Evolutionary conservation across 2,329 filamentous ascomycete species (phyloP).

Genomic region (Colletotrichum eleusines): DNA sequence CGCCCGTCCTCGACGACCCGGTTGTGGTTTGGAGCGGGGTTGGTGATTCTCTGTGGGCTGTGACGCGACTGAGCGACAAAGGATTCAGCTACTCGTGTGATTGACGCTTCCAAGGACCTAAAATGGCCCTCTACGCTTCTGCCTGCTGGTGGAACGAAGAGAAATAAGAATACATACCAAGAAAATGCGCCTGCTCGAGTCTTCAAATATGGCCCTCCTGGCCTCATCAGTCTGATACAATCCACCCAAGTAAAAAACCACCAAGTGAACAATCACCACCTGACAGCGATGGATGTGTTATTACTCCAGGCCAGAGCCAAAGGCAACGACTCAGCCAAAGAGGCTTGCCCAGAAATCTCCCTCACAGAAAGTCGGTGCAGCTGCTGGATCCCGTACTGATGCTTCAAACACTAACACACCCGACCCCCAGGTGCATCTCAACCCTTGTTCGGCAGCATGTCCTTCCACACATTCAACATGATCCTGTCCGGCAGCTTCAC

Average conservation of each 20-base stretch:
- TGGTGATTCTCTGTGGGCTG: not conserved
- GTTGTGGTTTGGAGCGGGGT: not conserved
- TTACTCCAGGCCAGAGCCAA: slow-evolving; percentile 3
- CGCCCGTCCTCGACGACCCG: no score
- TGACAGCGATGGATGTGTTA: not conserved
- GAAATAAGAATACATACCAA: not conserved
- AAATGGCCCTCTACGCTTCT: not conserved
- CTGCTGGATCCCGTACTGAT: not conserved
- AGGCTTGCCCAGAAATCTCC: slow-evolving; percentile 28
- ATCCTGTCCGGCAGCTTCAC: slow-evolving; percentile 53
- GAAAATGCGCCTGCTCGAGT: no score
- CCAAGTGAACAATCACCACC: not conserved
- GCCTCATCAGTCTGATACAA: not conserved
- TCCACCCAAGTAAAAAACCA: no score
- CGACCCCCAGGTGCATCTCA: slow-evolving; percentile 7
- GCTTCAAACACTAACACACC: not conserved
- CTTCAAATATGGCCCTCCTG: not conserved
- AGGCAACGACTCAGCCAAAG: not conserved
- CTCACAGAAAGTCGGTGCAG: slow-evolving; percentile 17
- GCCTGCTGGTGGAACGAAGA: not conserved
- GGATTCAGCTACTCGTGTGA: not conserved
- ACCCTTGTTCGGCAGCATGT: slow-evolving; percentile 26
- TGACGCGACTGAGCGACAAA: not conserved
- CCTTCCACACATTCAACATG: slow-evolving; percentile 49
- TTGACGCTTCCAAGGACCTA: not conserved